These are phyloP conservation scores for Yarrowia galli DNA, from an alignment of 1,139 yeast species.

Conservation along the genomic window DNA sequence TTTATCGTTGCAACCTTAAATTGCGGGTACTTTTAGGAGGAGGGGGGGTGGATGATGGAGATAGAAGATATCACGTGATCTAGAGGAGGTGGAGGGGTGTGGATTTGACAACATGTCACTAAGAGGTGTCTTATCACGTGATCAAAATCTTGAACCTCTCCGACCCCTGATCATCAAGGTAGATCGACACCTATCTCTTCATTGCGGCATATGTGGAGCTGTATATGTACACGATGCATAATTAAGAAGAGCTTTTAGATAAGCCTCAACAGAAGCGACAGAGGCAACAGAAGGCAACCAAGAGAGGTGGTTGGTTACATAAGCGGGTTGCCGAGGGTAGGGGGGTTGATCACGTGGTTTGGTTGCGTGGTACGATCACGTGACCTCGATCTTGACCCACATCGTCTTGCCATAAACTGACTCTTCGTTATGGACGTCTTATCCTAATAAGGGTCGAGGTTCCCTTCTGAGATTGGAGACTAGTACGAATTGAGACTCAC, in stretches of 20 bases:
- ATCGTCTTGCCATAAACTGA: background rate
- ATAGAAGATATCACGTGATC: background rate
- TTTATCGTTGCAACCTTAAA: slow-evolving; percentile 2
- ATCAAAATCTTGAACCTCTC: no score
- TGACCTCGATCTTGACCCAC: background rate
- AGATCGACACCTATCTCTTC: background rate
- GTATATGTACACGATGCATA: no score
- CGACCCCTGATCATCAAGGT: background rate
- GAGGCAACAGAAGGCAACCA: no score
- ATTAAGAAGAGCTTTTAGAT: no score
- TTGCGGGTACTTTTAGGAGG: background rate
- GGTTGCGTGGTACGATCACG: background rate
- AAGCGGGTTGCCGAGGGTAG: no score
- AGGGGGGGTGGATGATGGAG: background rate
- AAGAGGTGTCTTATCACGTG: background rate
- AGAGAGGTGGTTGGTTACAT: no score
- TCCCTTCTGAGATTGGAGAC: background rate
- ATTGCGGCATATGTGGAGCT: background rate
- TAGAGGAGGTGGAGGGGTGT: background rate
- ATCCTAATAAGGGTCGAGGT: background rate
- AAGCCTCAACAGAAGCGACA: no score
- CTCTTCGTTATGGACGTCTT: background rate
- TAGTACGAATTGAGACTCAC: background rate
- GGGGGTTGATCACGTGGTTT: background rate
- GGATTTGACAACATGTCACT: background rate